These are phyloP conservation scores for Claviceps humidiphila DNA, from an alignment of 2,329 filamentous ascomycete species.

Conservation along the genomic window DNA sequence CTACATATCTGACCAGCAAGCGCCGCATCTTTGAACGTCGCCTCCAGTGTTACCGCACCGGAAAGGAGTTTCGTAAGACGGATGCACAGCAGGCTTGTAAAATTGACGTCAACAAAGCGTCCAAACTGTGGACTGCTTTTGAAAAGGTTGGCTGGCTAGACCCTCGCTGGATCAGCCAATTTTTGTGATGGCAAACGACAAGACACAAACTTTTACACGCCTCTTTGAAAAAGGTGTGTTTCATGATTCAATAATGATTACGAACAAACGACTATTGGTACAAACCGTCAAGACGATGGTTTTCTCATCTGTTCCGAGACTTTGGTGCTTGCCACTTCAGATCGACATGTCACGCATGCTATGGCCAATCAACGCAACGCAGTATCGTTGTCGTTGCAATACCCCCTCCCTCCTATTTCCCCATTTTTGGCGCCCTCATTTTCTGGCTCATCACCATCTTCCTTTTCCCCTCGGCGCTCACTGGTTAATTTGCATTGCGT, in stretches of 20 bases:
- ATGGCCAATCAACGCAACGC: neutral
- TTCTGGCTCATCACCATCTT: neutral
- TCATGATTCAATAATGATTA: neutral
- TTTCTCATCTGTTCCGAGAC: neutral
- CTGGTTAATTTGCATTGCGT: neutral
- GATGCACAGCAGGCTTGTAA: slow-evolving; percentile 94
- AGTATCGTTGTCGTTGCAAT: neutral
- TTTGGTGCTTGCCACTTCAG: neutral
- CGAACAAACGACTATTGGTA: neutral
- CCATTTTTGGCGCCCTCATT: neutral
- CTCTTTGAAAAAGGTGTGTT: neutral
- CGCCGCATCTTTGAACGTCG: slow-evolving; percentile 75
- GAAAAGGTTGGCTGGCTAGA: slow-evolving; percentile 78
- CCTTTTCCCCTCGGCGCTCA: neutral
- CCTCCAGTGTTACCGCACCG: slow-evolving; percentile 50
- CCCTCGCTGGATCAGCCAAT: slow-evolving; percentile 27
- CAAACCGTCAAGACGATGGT: no score
- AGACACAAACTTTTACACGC: neutral
- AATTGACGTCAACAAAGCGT: slow-evolving; percentile 96
- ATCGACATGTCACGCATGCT: slow-evolving; percentile 1
- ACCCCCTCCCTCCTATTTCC: neutral
- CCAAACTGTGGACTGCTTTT: slow-evolving; percentile 81
- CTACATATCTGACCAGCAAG: slow-evolving; percentile 85
- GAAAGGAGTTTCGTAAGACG: slow-evolving; percentile 87
- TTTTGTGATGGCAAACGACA: slow-evolving; percentile 13